A percentile compares a stretch with the other conserved stretches of the same genome.
phyloP scores from a whole-genome alignment of 495 filamentous ascomycete genomes.

The Penicillium macrosclerotiorum region DNA sequence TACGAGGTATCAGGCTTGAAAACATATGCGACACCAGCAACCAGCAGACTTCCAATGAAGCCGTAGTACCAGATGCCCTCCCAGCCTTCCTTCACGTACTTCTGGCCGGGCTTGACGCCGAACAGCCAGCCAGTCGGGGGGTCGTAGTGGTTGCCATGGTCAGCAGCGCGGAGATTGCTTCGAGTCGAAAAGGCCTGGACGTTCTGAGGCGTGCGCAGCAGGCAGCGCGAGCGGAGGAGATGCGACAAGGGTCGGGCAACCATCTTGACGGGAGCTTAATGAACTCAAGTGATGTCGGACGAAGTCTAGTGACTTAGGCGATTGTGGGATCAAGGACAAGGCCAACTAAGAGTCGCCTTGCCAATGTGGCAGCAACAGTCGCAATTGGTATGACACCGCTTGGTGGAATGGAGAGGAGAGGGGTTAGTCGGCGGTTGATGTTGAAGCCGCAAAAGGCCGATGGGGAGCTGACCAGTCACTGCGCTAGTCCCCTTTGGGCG shows the following conservation, averaged over 20 bases:
- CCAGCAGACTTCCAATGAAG: conserved; percentile 77
- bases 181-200: conserved; percentile 44
- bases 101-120: conserved; percentile 87
- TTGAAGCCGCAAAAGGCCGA: conserved; percentile 50
- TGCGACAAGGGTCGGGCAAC: conserved; percentile 41
- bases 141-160: conserved; percentile 81
- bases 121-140: conserved; percentile 89
- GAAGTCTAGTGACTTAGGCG: conserved; percentile 1
- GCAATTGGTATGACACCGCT: conserved; percentile 26
- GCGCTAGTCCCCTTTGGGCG: conserved; percentile 35
- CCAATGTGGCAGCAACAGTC: conserved; percentile 12
- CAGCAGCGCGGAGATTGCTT: conserved; percentile 41
- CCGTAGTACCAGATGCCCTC: conserved; percentile 85
- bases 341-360: conserved; percentile 15
- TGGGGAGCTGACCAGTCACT: conserved; percentile 32
- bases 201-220: conserved; percentile 38
- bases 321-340: conserved; percentile 7
- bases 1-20: conserved; percentile 99
- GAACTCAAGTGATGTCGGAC: conserved; percentile 6
- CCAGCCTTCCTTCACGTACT: conserved; percentile 95
- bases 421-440: conserved; percentile 42
- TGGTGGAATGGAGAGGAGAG: conserved; percentile 29
- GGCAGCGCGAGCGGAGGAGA: conserved; percentile 41
- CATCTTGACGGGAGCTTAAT: conserved; percentile 35
- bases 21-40: conserved; percentile 79